These are phyloP conservation scores for Cryptococcus neoformans DNA, from an alignment of 1,284 basidiomycete species.

Conservation along the genomic window DNA sequence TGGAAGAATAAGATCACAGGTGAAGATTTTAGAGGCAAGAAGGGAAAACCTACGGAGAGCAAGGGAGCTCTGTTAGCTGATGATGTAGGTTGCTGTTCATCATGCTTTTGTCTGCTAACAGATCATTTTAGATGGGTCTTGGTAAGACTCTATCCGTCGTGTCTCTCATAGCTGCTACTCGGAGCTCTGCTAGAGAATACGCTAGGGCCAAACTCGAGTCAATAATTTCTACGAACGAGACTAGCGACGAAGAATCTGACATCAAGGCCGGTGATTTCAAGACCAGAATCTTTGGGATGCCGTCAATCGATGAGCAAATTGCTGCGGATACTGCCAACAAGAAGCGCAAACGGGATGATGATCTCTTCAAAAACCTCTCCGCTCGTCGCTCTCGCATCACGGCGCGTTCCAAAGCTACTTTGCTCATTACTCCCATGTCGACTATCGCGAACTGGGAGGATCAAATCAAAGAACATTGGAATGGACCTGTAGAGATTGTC, in stretches of 20 bases:
- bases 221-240: slow-evolving; percentile 32
- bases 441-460: slow-evolving; percentile 99
- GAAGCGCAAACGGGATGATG: slow-evolving; percentile 38
- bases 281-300: slow-evolving; percentile 80
- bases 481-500: slow-evolving; percentile 71
- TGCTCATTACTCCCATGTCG: slow-evolving; percentile 96
- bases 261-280: slow-evolving; percentile 65
- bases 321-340: slow-evolving; percentile 23
- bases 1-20: slow-evolving; percentile 88
- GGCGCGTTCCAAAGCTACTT: slow-evolving; percentile 76
- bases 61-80: slow-evolving; percentile 92
- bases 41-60: slow-evolving; percentile 63
- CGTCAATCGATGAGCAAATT: slow-evolving; percentile 43
- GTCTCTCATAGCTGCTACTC: slow-evolving; percentile 84
- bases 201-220: slow-evolving; percentile 57
- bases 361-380: slow-evolving; percentile 32
- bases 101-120: slow-evolving; percentile 14
- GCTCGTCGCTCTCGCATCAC: slow-evolving; percentile 69
- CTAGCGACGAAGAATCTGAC: slow-evolving; percentile 51
- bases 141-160: slow-evolving; percentile 95
- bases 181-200: slow-evolving; percentile 64
- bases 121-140: slow-evolving; percentile 77
- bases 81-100: slow-evolving; percentile 62
- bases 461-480: slow-evolving; percentile 95
- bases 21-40: slow-evolving; percentile 58